Conservation (phyloP, 441 rosid species). For the Gossypium aridum region DNA sequence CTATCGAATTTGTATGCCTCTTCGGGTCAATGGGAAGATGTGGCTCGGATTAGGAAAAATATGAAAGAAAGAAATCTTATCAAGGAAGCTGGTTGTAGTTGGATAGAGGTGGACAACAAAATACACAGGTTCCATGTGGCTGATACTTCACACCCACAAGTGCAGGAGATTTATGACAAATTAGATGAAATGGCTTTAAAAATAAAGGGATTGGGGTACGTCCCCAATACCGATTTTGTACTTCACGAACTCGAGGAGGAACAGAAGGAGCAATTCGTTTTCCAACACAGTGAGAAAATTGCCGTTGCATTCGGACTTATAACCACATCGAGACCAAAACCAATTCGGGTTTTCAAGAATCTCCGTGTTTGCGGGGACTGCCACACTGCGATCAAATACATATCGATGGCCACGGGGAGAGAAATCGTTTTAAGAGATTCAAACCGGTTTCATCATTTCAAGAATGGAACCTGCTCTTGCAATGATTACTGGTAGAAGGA, state of each 20-base stretch:
- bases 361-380: constrained; percentile 58
- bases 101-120: constrained; percentile 55
- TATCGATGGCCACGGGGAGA: constrained; percentile 33
- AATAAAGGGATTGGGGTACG: constrained; percentile 43
- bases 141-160: constrained; percentile 42
- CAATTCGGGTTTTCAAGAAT: constrained; percentile 51
- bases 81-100: constrained; percentile 69
- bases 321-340: constrained; percentile 35
- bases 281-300: constrained; percentile 58
- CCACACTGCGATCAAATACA: constrained; percentile 41
- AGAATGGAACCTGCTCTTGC: constrained; percentile 52
- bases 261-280: constrained; percentile 42
- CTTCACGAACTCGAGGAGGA: constrained; percentile 57
- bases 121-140: constrained; percentile 52
- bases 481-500: constrained; percentile 42
- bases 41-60: constrained; percentile 37
- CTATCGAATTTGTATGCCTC: constrained; percentile 54
- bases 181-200: constrained; percentile 26
- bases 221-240: constrained; percentile 51
- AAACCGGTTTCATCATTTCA: constrained; percentile 57
- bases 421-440: constrained; percentile 55
- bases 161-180: constrained; percentile 30
- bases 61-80: constrained; percentile 50
- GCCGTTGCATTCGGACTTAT: constrained; percentile 55
- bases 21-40: constrained; percentile 47